Conservation (phyloP, 495 filamentous ascomycete genomes). For the Neurospora hispaniola region DNA sequence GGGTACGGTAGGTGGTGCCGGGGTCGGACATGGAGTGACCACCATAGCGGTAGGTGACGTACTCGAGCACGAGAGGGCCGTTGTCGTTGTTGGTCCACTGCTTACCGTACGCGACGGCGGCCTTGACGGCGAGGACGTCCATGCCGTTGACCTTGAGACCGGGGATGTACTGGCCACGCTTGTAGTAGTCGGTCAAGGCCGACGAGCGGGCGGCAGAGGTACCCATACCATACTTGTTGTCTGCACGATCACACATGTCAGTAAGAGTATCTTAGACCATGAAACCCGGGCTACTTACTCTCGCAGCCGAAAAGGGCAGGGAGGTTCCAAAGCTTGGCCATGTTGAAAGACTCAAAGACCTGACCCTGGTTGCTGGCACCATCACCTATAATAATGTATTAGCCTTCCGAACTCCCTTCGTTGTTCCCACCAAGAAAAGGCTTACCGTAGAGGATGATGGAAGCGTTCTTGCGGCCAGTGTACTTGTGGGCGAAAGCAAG, state of each 20-base stretch:
- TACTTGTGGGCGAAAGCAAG: conserved; percentile 97
- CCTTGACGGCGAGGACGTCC: conserved; percentile 97
- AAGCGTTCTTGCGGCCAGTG: conserved; percentile 69
- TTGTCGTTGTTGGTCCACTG: conserved; percentile 69
- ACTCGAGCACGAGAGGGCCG: conserved; percentile 92
- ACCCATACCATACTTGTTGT: conserved; percentile 99
- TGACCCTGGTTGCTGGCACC: conserved; percentile 98
- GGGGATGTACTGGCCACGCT: conserved; percentile 99
- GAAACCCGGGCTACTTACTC: conserved; percentile 50
- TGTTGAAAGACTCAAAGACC: conserved; percentile 99
- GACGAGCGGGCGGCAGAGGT: conserved; percentile 89
- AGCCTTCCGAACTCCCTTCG: not conserved
- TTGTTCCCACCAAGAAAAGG: not conserved
- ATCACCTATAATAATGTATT: conserved; percentile 37
- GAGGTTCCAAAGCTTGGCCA: conserved; percentile 98
- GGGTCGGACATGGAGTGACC: conserved; percentile 99
- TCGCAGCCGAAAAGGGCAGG: conserved; percentile 95
- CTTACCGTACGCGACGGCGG: conserved; percentile 86
- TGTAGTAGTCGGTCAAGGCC: conserved; percentile 98
- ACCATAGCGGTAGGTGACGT: conserved; percentile 98
- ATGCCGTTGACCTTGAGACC: conserved; percentile 99
- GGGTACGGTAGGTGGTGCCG: conserved; percentile 96
- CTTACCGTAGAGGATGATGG: conserved; percentile 76
- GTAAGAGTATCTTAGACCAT: not conserved
- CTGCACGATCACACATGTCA: conserved; percentile 31